Conservation (phyloP, 768 basidiomycete species). For the Paxillus ammoniavirescens region DNA sequence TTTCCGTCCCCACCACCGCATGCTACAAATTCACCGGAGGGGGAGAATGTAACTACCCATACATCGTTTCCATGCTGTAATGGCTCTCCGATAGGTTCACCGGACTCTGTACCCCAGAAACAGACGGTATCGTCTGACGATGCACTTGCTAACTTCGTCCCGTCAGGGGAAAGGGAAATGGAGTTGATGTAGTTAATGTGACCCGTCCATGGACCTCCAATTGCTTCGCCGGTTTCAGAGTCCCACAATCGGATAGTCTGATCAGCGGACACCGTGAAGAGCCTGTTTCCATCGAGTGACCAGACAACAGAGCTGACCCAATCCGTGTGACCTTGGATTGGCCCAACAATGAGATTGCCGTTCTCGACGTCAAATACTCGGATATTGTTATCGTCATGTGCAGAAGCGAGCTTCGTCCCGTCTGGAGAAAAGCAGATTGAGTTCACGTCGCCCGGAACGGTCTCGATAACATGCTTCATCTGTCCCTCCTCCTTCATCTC, state of each 20-base stretch:
- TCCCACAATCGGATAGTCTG: constrained; percentile 12
- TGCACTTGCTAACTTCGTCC: constrained; percentile 1
- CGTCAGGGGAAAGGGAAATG: constrained; percentile 1
- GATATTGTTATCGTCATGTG: not conserved
- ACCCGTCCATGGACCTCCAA: constrained; percentile 11
- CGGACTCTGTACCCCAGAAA: not conserved
- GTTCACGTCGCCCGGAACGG: no score
- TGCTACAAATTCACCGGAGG: not conserved
- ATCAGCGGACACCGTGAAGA: no score
- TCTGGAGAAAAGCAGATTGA: no score
- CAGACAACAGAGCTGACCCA: constrained; percentile 1
- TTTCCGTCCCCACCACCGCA: not conserved
- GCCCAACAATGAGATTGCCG: not conserved
- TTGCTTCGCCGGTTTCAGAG: not conserved
- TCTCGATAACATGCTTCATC: no score
- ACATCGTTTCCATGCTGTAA: not conserved
- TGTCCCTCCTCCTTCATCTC: no score
- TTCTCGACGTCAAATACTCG: not conserved
- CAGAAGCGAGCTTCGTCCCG: no score
- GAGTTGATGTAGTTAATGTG: constrained; percentile 1
- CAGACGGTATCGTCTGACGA: not conserved
- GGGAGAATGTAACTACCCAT: not conserved
- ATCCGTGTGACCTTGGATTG: not conserved
- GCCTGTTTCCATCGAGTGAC: constrained; percentile 10
- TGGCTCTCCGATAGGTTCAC: not conserved